phyloP scores from a whole-genome alignment of 2,329 filamentous ascomycete genomes.

The Talaromyces sp. region DNA sequence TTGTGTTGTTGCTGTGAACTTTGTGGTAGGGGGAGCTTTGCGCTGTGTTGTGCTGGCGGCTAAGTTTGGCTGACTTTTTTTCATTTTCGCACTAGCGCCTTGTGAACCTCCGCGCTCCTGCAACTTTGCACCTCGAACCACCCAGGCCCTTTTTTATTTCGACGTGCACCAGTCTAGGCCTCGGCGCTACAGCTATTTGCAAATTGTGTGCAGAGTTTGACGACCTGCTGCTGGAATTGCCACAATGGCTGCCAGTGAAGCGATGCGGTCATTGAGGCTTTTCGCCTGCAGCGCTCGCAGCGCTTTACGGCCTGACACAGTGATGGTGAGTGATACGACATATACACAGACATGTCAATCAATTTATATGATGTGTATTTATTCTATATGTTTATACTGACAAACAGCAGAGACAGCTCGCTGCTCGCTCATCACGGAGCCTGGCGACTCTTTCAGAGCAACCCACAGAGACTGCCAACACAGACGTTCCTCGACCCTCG shows the following conservation, averaged over 20 bases:
- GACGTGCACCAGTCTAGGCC: background rate
- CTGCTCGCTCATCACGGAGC: constrained; percentile 34
- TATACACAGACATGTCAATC: too few species aligned
- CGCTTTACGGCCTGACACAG: constrained; percentile 29
- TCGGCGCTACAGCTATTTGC: background rate
- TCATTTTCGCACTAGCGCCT: constrained; percentile 24
- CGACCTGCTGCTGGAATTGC: constrained; percentile 1
- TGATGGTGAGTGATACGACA: constrained; percentile 26
- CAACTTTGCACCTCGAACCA: constrained; percentile 17
- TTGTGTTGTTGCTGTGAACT: background rate
- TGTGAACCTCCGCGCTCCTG: constrained; percentile 22
- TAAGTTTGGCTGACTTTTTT: constrained; percentile 24
- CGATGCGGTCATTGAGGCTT: constrained; percentile 33
- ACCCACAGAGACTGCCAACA: constrained; percentile 19
- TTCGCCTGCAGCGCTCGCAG: constrained; percentile 33
- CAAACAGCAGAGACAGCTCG: constrained; percentile 22
- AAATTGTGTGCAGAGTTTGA: background rate
- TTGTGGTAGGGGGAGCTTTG: background rate
- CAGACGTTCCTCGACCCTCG: constrained; percentile 18
- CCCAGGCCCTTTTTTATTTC: background rate
- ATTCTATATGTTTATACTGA: constrained; percentile 32
- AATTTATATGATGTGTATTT: background rate
- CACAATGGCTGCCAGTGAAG: constrained; percentile 34
- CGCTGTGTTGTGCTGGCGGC: background rate
- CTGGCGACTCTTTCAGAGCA: constrained; percentile 42